Percentiles rank a stretch among this genome's conserved stretches.
phyloP scores from a whole-genome alignment of 306 rosid species.

The barrel medic (Medicago truncatula) region MtrunA17r5.0-ANR NC_053045.1:45456001-45456500 shows the following conservation, averaged over 20 bases:
- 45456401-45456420: slow-evolving; percentile 26
- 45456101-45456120: slow-evolving; percentile 17
- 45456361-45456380: not conserved
- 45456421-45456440: slow-evolving; percentile 54
- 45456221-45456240: slow-evolving; percentile 17
- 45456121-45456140: slow-evolving; percentile 7
- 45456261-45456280: slow-evolving; percentile 4
- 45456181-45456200: not conserved
- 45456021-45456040: slow-evolving; percentile 71
- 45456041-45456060: slow-evolving; percentile 66
- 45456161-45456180: slow-evolving; percentile 35
- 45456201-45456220: not conserved
- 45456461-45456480: slow-evolving; percentile 66
- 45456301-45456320: not conserved
- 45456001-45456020: slow-evolving; percentile 29
- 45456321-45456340: slow-evolving; percentile 4
- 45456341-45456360: not conserved
- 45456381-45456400: not conserved
- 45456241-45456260: slow-evolving; percentile 11
- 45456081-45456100: slow-evolving; percentile 63
- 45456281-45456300: not conserved
- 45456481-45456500: slow-evolving; percentile 84
- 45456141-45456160: slow-evolving; percentile 28
- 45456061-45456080: slow-evolving; percentile 83
- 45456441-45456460: slow-evolving; percentile 84